Evolutionary conservation across 331 rosid species (phyloP).

Genomic region (Stylosanthes scabra): DNA sequence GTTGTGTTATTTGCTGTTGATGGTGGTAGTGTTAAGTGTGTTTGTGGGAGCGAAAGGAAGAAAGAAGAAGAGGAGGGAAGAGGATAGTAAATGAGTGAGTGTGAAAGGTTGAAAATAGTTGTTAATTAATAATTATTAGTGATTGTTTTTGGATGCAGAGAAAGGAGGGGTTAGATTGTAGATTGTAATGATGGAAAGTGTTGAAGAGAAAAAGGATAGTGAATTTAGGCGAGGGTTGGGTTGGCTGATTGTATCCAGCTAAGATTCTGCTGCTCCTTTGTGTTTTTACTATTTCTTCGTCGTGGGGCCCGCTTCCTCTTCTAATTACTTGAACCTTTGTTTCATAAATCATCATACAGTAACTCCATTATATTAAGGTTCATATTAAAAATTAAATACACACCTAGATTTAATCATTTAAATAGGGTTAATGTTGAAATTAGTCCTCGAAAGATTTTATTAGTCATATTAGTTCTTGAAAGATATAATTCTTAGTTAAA

Average conservation of each 20-base stretch:
- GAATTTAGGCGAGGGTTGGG: neutral
- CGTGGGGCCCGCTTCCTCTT: neutral
- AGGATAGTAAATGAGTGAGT: neutral
- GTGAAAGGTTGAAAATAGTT: neutral
- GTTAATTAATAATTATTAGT: too few species aligned
- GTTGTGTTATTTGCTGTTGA: slow-evolving; percentile 25
- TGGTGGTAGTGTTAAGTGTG: slow-evolving; percentile 10
- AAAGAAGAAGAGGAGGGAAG: slow-evolving; percentile 17
- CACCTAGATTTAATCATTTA: too few species aligned
- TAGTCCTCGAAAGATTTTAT: too few species aligned
- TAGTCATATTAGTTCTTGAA: too few species aligned
- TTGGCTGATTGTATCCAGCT: slow-evolving; percentile 65
- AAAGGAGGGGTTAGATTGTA: slow-evolving; percentile 45
- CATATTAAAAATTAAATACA: too few species aligned
- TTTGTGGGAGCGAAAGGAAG: slow-evolving; percentile 23
- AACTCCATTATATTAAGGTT: too few species aligned
- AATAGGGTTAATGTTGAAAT: too few species aligned
- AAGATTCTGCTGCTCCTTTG: slow-evolving; percentile 56
- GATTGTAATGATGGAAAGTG: slow-evolving; percentile 28
- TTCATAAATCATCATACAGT: neutral
- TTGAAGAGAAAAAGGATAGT: slow-evolving; percentile 31
- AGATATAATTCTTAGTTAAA: too few species aligned
- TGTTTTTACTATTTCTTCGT: neutral
- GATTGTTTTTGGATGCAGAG: neutral
- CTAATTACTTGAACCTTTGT: slow-evolving; percentile 4